Base-by-base conservation (phyloP, 2,329 filamentous ascomycete species). In the Beauveria sp. region DNA sequence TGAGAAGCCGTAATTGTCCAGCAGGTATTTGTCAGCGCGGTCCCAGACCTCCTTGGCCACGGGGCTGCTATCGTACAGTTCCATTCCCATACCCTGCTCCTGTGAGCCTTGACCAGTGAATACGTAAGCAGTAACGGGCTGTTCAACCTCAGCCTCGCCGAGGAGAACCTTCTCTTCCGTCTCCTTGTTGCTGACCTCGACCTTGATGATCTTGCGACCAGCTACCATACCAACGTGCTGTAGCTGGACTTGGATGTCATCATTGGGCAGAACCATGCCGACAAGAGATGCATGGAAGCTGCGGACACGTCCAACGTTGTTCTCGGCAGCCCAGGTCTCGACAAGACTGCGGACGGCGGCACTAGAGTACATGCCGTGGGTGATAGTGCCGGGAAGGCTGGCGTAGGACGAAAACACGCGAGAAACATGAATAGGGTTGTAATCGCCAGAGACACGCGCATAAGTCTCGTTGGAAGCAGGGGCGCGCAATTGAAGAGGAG, bases 51-150 rank as follows among this genome's bases (percentile, higher is more conserved):
- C 93, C 79, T 92, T 93, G 65, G 95, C 96, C 22, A 99, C 95
- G 43, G 88, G 81, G 73, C 95, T 98, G 81, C 88, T 96, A 70
- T 83, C 89, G 74, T 99, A 99, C 57, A 99, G 83, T 71, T 98
- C 95, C 95, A 99, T 99, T 77, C 95, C 95, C 95, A 99, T 99
- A 65, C 95, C 95, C 75, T 99, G 95, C 76, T 99, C 95, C 76
- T 99, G 96, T 56, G 93, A 97, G 69, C 95, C 95, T 76, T 99
- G 95, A 61, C 95, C 95, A 65, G 96, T 99, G 77, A 99, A 99
- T 68, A 99, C 91, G 70, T 99, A 99, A 5, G 95, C 88, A 2
- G 93, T 96, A 40, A 95, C 91, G 8, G 96, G 96, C 74, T 99
- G 95, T 77, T 99, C 95, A 62, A 99, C 91, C 76, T 99, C 95